phyloP scores from a whole-genome alignment of 2,329 filamentous ascomycete species.

The Fusarium multiceps region DNA sequence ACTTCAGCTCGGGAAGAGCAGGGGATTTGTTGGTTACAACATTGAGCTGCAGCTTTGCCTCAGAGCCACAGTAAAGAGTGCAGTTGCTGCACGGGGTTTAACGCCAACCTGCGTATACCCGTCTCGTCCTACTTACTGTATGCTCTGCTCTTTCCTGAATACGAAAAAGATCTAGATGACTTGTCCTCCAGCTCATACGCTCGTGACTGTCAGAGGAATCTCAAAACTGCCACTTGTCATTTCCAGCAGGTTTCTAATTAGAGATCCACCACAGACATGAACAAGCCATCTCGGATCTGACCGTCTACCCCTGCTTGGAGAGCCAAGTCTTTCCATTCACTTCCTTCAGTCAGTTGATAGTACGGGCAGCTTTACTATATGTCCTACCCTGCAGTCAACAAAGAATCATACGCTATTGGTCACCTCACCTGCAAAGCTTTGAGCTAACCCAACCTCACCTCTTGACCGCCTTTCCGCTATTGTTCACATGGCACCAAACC shows the following conservation, averaged over 20 bases:
- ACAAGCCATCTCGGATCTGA: conserved; percentile 11
- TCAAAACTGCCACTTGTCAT: conserved; percentile 24
- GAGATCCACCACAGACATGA: conserved; percentile 2
- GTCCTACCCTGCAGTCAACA: conserved; percentile 29
- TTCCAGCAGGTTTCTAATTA: conserved; percentile 16
- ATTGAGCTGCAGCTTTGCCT: conserved; percentile 26
- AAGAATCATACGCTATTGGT: conserved; percentile 17
- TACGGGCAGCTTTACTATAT: not conserved
- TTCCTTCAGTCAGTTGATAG: not conserved
- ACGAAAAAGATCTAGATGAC: conserved; percentile 2
- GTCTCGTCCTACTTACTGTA: not conserved
- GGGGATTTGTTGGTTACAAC: conserved; percentile 1
- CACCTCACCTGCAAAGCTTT: not conserved
- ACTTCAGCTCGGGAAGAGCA: conserved; percentile 26
- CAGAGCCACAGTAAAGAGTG: conserved; percentile 5
- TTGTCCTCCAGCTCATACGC: conserved; percentile 2
- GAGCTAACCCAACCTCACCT: conserved; percentile 5
- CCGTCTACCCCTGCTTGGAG: conserved; percentile 13
- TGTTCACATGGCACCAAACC: conserved; percentile 28
- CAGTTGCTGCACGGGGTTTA: not conserved
- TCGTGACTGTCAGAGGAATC: not conserved
- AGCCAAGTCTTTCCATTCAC: conserved; percentile 14
- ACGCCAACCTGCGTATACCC: not conserved
- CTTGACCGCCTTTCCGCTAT: conserved; percentile 44
- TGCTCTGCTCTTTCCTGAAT: not conserved